Evolutionary conservation across 2,329 filamentous ascomycete species (phyloP), one percentile per base, ranked within the genome.

Genomic region (Calonectria montana): DNA sequence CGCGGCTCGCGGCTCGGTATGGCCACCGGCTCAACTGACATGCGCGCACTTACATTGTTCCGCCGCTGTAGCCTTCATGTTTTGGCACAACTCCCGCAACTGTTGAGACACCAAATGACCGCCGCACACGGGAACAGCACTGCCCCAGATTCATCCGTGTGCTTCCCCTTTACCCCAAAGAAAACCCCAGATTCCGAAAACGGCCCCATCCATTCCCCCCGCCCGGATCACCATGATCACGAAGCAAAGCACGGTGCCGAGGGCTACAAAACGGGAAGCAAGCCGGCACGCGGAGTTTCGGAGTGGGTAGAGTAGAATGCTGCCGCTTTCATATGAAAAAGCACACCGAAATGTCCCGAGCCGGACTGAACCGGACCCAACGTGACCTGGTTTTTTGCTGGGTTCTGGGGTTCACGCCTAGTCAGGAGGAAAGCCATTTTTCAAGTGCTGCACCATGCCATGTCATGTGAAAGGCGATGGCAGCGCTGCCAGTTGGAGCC

Each of bases 171-270:
- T 43, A 39, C 41, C 48, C 67, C 41, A 25, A 45, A 29, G 23
- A 41, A 16, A 59, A 61, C 68, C 69, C 64, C 64, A 50, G 47
- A 57, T 71, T 71, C 57, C 69, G 25, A 71, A 71, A 71, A 35
- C 55, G 41, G 62, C 48, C 41, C 57, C 57, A 59, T 62, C 39
- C 29, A 27, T 31, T 57, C 25, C 62, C 41, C 41, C 62, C 39
- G 47, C 57, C 45, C 47, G 37, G 62, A 27, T 57, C 67, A 66
- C 10, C 12, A 21, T 53, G 25, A 70, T 48, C 53, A 59, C 53
- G 21, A 39, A 35, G n/a, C 35, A 23, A 9, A 59, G 35, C 53
- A 37, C 31, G 31, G 53, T 59, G 31, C 53, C 53, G 53, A 59
- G 53, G 25, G 31, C 23, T 21, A 25, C 10, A 16, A 16, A 13